These are phyloP conservation scores for Diutina rugosa DNA, from an alignment of 1,139 yeast genomes.

Conservation along the genomic window DNA sequence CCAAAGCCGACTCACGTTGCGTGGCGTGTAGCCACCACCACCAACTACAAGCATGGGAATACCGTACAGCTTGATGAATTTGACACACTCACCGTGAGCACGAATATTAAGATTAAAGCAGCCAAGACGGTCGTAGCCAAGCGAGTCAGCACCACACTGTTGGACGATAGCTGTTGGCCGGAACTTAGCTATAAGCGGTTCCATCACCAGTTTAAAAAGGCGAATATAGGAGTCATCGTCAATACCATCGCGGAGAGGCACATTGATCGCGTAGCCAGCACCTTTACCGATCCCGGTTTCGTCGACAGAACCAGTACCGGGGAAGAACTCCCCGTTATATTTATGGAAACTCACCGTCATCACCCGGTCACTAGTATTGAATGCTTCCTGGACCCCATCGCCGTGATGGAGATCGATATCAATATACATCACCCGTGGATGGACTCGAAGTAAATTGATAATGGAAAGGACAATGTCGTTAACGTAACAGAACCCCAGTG, in stretches of 20 bases:
- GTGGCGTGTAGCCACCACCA: conserved; percentile 96
- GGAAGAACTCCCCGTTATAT: conserved; percentile 90
- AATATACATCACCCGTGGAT: conserved; percentile 83
- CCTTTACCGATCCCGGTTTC: conserved; percentile 86
- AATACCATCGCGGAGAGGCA: conserved; percentile 91
- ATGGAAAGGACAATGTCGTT: conserved; percentile 90
- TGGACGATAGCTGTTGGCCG: conserved; percentile 90
- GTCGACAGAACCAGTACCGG: conserved; percentile 86
- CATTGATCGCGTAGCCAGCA: conserved; percentile 74
- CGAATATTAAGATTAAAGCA: conserved; percentile 82
- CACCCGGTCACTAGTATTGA: conserved; percentile 87
- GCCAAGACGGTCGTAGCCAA: conserved; percentile 88
- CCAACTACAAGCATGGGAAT: conserved; percentile 86
- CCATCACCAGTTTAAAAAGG: conserved; percentile 72
- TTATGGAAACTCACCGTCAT: conserved; percentile 94
- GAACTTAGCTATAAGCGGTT: conserved; percentile 68
- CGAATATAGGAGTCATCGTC: conserved; percentile 83
- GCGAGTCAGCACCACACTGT: conserved; percentile 95
- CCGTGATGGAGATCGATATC: conserved; percentile 97
- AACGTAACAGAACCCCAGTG: conserved; percentile 90
- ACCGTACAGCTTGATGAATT: conserved; percentile 73
- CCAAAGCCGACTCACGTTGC: conserved; percentile 92
- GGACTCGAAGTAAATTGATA: conserved; percentile 67
- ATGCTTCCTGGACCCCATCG: conserved; percentile 97
- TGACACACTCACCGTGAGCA: conserved; percentile 94